A percentile compares a stretch with the other conserved stretches of the same genome.
Conservation (phyloP, 2,329 filamentous ascomycete genomes). For the Bipolaris zeicola region DNA sequence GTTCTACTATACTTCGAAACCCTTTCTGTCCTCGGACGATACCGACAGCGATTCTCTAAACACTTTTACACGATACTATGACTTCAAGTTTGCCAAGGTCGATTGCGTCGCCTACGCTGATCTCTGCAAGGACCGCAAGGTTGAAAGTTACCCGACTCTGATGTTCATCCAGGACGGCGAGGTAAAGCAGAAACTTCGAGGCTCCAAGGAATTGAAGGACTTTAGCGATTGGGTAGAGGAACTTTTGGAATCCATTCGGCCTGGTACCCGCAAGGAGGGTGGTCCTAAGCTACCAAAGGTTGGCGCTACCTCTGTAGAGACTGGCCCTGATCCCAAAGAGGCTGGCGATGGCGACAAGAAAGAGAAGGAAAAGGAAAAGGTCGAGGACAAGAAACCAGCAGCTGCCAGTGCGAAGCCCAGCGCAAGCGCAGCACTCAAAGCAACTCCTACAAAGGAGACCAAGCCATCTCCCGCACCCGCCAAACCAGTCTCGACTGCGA, state of each 20-base stretch:
- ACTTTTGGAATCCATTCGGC: constrained; percentile 75
- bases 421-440: constrained; percentile 10
- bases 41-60: constrained; percentile 60
- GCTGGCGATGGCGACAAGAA: constrained; percentile 43
- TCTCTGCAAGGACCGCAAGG: constrained; percentile 69
- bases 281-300: constrained; percentile 72
- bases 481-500: constrained; percentile 55
- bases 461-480: constrained; percentile 31
- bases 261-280: constrained; percentile 74
- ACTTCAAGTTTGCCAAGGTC: constrained; percentile 84
- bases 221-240: constrained; percentile 76
- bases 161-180: constrained; percentile 80
- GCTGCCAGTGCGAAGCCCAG: constrained; percentile 3
- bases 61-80: constrained; percentile 80
- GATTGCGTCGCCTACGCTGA: constrained; percentile 87
- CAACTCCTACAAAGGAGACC: constrained; percentile 35
- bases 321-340: constrained; percentile 44
- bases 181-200: constrained; percentile 66
- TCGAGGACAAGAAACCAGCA: background rate
- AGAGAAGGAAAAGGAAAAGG: constrained; percentile 18
- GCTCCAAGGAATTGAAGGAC: constrained; percentile 68
- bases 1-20: constrained; percentile 89
- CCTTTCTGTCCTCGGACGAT: constrained; percentile 57
- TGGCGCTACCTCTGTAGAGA: constrained; percentile 63
- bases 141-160: constrained; percentile 77